Base-by-base conservation (phyloP, 169 alveolate species). In the Fabrea salina region DNA sequence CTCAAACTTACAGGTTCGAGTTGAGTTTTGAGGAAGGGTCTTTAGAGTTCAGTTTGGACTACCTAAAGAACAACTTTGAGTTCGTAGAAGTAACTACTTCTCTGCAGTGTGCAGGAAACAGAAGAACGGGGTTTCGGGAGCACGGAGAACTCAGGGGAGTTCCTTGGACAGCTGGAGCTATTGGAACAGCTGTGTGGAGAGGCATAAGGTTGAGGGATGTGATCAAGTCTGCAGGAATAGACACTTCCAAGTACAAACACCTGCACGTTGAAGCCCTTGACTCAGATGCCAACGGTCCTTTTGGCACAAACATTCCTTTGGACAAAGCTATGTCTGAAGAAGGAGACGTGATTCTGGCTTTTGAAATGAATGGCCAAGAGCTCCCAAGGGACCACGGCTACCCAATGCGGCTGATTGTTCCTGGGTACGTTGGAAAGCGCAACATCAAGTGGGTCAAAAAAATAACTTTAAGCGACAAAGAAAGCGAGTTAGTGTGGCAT, bases 81-180 rank as follows among this genome's bases (percentile, higher is more conserved):
- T 66, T 61, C 5, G 68, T 57, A 6, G 35, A 47, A 44, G 82
- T 89, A 6, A 44, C 54, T 56, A 19, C 83, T 3, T 51, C 85
- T 27, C 44, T 89, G 25, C 85, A 86, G 68, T 89, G 94, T 50
- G 91, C 92, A 1, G 94, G 93, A n/a, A 89, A 89, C 43, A 50
- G 94, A 27, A 49, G 94, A 25, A 47, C 50, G 4, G 86, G 68
- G 7, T 54, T 82, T 43, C 59, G 61, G 25, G 19, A 83, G 30
- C 39, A 40, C 7, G 85, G 75, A 33, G 51, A n/a, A 2, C 58
- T 54, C 27, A 5, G 70, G 57, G 90, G 90, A 8, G 56, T 66
- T 33, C 49, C 25, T 4, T 85, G 90, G 89, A 47, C 39, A 43
- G 59, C 44, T 22, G 88, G 88, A n/a, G 85, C 88, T 16, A 74